Base-by-base conservation (phyloP, 805 yeast species). In the Metschnikowia dekortorum region DNA sequence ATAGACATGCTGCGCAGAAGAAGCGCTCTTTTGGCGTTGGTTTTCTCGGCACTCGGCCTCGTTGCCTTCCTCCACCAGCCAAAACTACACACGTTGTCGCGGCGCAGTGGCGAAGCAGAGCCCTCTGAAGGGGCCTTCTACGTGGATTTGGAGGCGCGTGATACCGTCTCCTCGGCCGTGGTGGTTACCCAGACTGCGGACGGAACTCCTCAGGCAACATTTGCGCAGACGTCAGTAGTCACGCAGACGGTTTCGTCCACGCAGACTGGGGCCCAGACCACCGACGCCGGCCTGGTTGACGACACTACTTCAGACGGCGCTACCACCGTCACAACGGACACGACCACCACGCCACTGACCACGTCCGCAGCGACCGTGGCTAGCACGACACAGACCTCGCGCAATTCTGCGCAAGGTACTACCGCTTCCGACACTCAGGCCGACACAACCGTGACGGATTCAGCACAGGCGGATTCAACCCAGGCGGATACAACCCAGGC, bases 81-180 rank as follows among this genome's bases (percentile, higher is more conserved):
- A 22, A 29, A 10, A 32, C 37, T n/a, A 13, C 36, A 42, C n/a
- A 32, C 26, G 8, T 26, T 33, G 2, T 9, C 13, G 10, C 45
- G 38, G 13, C 45, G 45, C 14, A 28, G n/a, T 16, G 11, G 13
- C 9, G 30, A 41, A 3, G 44, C 31, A 4, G 16, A 8, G 16
- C 36, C 36, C 8, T 13, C 2, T 5, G 5, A 22, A 22, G 22
- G 5, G 22, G 22, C 4, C 6, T 33, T 16, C 16, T n/a, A 13
- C 3, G 45, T 42, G 10, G 16, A 30, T n/a, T 42, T 42, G 38
- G 38, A 42, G 38, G 45, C 45, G 6, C 16, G 45, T 22, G 45
- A 37, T 9, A 42, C 36, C 16, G 11, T 8, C 14, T n/a, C 14
- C 34, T 44, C 46, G 22, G n/a, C 35, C 7, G 29, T 44, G 7